phyloP scores from a whole-genome alignment of 768 basidiomycete species.

The Lanmaoa pseudosensibilis region DNA sequence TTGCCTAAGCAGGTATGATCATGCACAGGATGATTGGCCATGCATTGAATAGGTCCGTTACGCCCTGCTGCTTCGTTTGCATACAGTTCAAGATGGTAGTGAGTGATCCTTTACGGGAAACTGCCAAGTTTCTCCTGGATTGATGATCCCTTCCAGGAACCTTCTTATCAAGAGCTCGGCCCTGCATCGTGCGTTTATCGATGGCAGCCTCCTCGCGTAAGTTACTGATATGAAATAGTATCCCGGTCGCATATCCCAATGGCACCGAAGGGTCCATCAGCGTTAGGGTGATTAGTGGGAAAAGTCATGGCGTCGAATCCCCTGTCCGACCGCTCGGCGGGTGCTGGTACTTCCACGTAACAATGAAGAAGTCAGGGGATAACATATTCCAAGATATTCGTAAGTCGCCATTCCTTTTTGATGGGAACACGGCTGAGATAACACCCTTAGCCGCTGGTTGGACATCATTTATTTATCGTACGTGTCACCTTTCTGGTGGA shows the following conservation, averaged over 20 bases:
- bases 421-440: neutral
- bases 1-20: constrained; percentile 61
- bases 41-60: constrained; percentile 15
- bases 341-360: constrained; percentile 89
- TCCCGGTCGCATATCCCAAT: constrained; percentile 71
- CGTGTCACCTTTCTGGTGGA: constrained; percentile 22
- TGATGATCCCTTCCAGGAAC: constrained; percentile 46
- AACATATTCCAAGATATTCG: constrained; percentile 82
- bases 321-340: constrained; percentile 91
- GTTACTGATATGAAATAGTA: constrained; percentile 39
- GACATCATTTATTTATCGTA: constrained; percentile 88
- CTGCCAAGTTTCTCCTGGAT: neutral
- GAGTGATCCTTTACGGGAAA: constrained; percentile 23
- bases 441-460: constrained; percentile 64
- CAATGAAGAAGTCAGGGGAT: constrained; percentile 57
- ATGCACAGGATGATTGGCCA: neutral
- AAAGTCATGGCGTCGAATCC: constrained; percentile 80
- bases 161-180: constrained; percentile 80
- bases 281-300: constrained; percentile 87
- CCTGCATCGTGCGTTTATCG: constrained; percentile 50
- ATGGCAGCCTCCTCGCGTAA: constrained; percentile 1
- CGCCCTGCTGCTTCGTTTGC: constrained; percentile 24
- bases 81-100: constrained; percentile 74
- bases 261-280: constrained; percentile 65
- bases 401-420: constrained; percentile 35